phyloP scores from a whole-genome alignment of 2,329 filamentous ascomycete genomes.

The Ceratocystiopsis sp. region DNA sequence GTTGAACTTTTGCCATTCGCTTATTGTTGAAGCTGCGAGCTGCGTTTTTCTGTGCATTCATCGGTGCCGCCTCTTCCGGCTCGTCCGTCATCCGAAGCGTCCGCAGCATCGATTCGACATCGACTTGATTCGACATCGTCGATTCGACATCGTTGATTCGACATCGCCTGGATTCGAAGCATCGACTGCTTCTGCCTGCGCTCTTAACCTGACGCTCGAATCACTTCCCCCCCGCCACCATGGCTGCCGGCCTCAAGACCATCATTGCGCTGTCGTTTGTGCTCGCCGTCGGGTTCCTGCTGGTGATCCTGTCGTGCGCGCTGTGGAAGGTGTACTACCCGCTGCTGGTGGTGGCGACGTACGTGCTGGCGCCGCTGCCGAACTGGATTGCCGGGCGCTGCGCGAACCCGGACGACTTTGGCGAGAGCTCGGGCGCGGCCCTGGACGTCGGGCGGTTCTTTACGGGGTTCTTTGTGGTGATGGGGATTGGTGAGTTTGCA shows the following conservation, averaged over 20 bases:
- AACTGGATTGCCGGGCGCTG: conserved; percentile 92
- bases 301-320: conserved; percentile 94
- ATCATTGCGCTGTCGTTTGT: conserved; percentile 99
- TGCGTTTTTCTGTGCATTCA: too few relatives aligned
- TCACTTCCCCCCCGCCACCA: conserved; percentile 22
- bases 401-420: conserved; percentile 88
- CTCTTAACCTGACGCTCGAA: too few relatives aligned
- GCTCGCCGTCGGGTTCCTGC: conserved; percentile 93
- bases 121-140: too few relatives aligned
- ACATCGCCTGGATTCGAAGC: too few relatives aligned
- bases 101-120: too few relatives aligned
- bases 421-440: conserved; percentile 64
- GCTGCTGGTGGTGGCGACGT: conserved; percentile 87
- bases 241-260: conserved; percentile 86
- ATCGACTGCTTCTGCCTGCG: too few relatives aligned
- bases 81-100: too few relatives aligned
- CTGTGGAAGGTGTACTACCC: conserved; percentile 92
- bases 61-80: too few relatives aligned
- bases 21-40: too few relatives aligned
- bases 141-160: too few relatives aligned
- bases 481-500: conserved; percentile 53
- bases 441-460: conserved; percentile 87
- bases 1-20: too few relatives aligned
- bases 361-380: conserved; percentile 79
- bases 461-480: conserved; percentile 89